Conservation (phyloP, 1,284 basidiomycete genomes). For the Polyporus tsugae region DNA sequence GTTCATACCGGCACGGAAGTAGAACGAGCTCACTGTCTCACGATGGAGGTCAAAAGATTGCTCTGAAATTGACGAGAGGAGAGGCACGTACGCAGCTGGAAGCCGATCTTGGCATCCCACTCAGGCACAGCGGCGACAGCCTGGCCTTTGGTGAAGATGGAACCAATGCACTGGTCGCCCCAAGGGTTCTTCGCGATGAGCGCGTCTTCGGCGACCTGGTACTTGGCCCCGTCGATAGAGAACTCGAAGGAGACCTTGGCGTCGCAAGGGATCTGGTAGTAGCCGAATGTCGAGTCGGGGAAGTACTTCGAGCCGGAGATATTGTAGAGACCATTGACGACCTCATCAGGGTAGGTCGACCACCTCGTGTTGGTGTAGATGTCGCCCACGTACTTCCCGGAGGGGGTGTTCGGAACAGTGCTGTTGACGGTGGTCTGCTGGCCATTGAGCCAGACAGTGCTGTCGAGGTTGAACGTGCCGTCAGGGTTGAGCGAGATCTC, state of each 20-base stretch:
- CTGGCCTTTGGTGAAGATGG: conserved; percentile 27
- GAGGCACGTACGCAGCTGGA: conserved; percentile 27
- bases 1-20: conserved; percentile 27
- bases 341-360: conserved; percentile 22
- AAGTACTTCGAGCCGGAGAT: conserved; percentile 26
- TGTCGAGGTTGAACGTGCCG: conserved; percentile 29
- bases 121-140: conserved; percentile 17
- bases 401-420: conserved; percentile 20
- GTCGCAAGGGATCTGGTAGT: conserved; percentile 31
- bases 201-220: conserved; percentile 18
- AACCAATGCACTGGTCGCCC: conserved; percentile 33
- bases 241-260: conserved; percentile 22
- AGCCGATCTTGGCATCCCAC: conserved; percentile 28
- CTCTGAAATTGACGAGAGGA: background rate
- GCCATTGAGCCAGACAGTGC: conserved; percentile 23
- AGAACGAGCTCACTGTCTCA: conserved; percentile 28
- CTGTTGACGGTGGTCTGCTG: conserved; percentile 18
- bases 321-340: conserved; percentile 28
- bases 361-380: conserved; percentile 22
- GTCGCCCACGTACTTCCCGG: conserved; percentile 23
- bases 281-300: conserved; percentile 24
- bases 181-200: conserved; percentile 31
- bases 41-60: background rate
- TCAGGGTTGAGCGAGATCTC: conserved; percentile 24
- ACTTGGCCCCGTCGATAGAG: conserved; percentile 26